Percentiles rank a stretch among this genome's conserved stretches.
These are phyloP conservation scores for Polyporus tsugae DNA, from an alignment of 1,284 basidiomycete genomes.

Conservation along the genomic window DNA sequence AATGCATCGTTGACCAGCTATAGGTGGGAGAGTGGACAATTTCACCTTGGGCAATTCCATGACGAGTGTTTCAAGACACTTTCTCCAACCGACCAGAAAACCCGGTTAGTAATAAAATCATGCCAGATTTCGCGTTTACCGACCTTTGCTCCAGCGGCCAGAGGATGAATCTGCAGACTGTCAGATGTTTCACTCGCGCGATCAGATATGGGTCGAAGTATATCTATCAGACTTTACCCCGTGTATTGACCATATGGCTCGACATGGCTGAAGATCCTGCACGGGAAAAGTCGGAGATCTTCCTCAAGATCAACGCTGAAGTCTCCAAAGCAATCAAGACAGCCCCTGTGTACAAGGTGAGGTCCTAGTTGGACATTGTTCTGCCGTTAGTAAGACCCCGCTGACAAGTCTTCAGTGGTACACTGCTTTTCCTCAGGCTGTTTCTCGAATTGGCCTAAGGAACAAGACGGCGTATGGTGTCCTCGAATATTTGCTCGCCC, in stretches of 20 bases:
- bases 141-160: slow-evolving; percentile 52
- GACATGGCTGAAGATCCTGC: slow-evolving; percentile 81
- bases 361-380: slow-evolving; percentile 15
- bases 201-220: slow-evolving; percentile 92
- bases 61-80: slow-evolving; percentile 76
- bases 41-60: slow-evolving; percentile 88
- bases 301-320: slow-evolving; percentile 62
- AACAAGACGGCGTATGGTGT: slow-evolving; percentile 74
- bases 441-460: slow-evolving; percentile 90
- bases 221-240: slow-evolving; percentile 95
- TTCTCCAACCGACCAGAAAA: slow-evolving; percentile 55
- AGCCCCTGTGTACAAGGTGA: slow-evolving; percentile 81
- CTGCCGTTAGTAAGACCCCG: background rate
- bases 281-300: slow-evolving; percentile 45
- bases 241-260: slow-evolving; percentile 95
- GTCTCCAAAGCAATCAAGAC: slow-evolving; percentile 64
- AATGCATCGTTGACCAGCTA: slow-evolving; percentile 14
- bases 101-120: slow-evolving; percentile 50
- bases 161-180: slow-evolving; percentile 68
- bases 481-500: slow-evolving; percentile 76
- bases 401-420: slow-evolving; percentile 76
- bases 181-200: slow-evolving; percentile 79
- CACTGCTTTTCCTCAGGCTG: slow-evolving; percentile 96
- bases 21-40: slow-evolving; percentile 89
- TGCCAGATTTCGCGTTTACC: background rate